A percentile compares a stretch with the other conserved stretches of the same genome.
phyloP scores from a whole-genome alignment of 495 filamentous ascomycete genomes.

The Neurospora cerealis region DNA sequence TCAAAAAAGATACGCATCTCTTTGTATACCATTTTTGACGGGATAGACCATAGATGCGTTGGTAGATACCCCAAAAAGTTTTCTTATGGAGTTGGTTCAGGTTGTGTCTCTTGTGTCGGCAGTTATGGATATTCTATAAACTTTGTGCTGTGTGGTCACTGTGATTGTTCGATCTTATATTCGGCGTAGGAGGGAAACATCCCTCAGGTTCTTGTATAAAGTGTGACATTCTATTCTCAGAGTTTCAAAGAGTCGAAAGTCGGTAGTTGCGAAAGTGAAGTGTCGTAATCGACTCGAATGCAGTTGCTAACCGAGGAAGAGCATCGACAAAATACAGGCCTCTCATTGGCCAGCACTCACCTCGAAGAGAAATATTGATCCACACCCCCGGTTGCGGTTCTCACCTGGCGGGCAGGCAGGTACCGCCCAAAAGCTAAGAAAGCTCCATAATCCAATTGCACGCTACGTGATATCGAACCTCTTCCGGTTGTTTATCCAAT shows the following conservation, averaged over 20 bases:
- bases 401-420: not conserved
- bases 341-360: constrained; percentile 13
- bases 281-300: not conserved
- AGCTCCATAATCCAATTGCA: not conserved
- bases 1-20: not conserved
- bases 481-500: not conserved
- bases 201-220: not conserved
- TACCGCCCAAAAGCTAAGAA: not conserved
- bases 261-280: not conserved
- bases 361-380: not conserved
- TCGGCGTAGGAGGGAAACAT: not conserved
- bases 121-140: not conserved
- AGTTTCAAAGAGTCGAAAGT: not conserved
- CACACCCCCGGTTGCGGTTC: not conserved
- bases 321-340: not conserved
- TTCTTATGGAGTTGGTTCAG: not conserved
- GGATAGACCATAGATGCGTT: not conserved
- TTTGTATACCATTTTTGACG: not conserved
- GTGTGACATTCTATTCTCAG: not conserved
- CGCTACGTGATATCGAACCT: not conserved
- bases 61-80: not conserved
- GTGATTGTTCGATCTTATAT: not conserved
- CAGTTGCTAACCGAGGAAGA: not conserved
- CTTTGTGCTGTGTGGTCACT: not conserved
- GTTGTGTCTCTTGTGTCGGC: not conserved